A percentile compares a stretch with the other conserved stretches of the same genome.
phyloP scores from a whole-genome alignment of 306 rosid species.

The Nissolia schottii region DNA sequence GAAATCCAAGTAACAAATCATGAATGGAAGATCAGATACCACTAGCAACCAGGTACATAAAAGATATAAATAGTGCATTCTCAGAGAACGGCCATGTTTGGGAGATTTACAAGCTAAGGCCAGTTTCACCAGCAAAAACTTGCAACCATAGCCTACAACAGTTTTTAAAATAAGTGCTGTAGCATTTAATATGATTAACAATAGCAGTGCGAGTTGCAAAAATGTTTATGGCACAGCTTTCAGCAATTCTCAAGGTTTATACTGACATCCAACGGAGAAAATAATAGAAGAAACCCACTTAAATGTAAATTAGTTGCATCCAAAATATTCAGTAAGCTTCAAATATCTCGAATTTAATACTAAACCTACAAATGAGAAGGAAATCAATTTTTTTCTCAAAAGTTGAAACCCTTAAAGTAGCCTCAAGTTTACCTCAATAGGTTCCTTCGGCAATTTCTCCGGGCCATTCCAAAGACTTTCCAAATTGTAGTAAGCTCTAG shows the following conservation, averaged over 20 bases:
- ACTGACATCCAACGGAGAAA: not conserved
- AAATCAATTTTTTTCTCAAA: not conserved
- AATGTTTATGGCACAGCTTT: not conserved
- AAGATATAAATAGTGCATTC: not conserved
- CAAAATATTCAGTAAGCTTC: not conserved
- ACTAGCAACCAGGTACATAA: not conserved
- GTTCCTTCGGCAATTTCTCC: constrained; percentile 44
- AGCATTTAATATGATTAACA: not conserved
- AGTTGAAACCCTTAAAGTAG: not conserved
- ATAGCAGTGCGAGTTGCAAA: not conserved
- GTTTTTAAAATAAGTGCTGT: not conserved
- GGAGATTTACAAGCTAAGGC: not conserved
- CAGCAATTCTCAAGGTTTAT: not conserved
- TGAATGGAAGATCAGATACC: not conserved
- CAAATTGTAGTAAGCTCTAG: constrained; percentile 88
- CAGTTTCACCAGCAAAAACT: not conserved
- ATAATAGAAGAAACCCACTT: not conserved
- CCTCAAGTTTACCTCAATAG: constrained; percentile 40
- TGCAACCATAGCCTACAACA: not conserved
- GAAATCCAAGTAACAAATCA: not conserved
- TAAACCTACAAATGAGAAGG: not conserved
- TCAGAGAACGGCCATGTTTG: not conserved
- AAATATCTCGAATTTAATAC: constrained; percentile 2
- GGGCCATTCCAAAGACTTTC: constrained; percentile 64
- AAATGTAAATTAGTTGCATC: not conserved